Conservation (phyloP, 2,329 filamentous ascomycete species). For the Verticillium zaregamsianum region DNA sequence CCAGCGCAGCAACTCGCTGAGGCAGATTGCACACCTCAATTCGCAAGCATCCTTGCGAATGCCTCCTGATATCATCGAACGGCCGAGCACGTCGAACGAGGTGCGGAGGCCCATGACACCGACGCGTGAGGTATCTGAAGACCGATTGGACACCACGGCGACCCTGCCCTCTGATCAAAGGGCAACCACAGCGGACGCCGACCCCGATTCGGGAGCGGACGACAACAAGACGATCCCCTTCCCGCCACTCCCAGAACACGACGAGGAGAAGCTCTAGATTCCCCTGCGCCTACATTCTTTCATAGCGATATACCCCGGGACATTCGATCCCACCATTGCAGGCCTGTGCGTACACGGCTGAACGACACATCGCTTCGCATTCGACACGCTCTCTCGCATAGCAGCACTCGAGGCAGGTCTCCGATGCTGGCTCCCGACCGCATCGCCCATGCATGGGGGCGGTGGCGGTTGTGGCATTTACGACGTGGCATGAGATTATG, state of each 20-base stretch:
- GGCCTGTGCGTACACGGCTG: neutral
- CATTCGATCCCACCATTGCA: no score
- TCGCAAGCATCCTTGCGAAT: conserved; percentile 6
- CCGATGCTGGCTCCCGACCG: neutral
- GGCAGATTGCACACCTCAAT: conserved; percentile 11
- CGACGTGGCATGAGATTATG: conserved; percentile 10
- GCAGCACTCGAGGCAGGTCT: neutral
- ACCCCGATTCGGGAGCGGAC: neutral
- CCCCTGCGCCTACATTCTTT: neutral
- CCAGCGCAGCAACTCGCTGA: conserved; percentile 26
- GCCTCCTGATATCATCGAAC: neutral
- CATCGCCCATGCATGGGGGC: neutral
- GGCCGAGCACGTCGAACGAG: conserved; percentile 11
- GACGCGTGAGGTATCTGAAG: conserved; percentile 15
- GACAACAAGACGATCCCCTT: neutral
- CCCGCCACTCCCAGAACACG: neutral
- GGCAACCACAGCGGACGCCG: neutral
- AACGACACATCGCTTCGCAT: neutral
- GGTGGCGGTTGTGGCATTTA: conserved; percentile 3
- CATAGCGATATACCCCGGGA: neutral
- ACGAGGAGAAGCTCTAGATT: conserved; percentile 4
- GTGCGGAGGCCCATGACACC: conserved; percentile 16
- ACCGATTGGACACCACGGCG: conserved; percentile 1
- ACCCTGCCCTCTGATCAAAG: neutral
- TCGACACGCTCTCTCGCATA: neutral